These are phyloP conservation scores for Fusarium proliferatum DNA, from an alignment of 2,329 filamentous ascomycete genomes.

Conservation along the genomic window DNA sequence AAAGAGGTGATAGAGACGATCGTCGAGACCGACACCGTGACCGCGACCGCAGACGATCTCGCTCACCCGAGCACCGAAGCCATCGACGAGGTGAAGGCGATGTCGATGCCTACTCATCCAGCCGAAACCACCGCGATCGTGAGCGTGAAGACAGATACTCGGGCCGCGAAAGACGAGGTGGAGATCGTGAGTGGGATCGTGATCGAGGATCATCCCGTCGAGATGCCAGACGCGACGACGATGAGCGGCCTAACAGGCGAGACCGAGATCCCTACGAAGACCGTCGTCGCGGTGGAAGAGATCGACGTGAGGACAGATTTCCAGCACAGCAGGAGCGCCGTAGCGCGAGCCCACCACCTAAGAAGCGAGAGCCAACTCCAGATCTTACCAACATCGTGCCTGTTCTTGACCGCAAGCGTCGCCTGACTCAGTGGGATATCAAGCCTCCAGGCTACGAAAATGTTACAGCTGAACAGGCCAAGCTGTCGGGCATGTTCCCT, in stretches of 20 bases:
- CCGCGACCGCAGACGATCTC: conserved; percentile 75
- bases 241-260: conserved; percentile 65
- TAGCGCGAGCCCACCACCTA: conserved; percentile 82
- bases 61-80: conserved; percentile 80
- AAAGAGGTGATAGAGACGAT: conserved; percentile 48
- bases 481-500: conserved; percentile 99
- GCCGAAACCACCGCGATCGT: conserved; percentile 89
- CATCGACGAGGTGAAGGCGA: conserved; percentile 78
- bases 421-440: conserved; percentile 99
- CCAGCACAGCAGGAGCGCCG: conserved; percentile 66
- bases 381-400: conserved; percentile 90
- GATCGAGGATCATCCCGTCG: conserved; percentile 72
- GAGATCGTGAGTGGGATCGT: conserved; percentile 80
- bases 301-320: conserved; percentile 54
- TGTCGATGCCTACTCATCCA: conserved; percentile 92
- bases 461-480: conserved; percentile 97
- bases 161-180: conserved; percentile 67
- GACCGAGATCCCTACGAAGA: conserved; percentile 67
- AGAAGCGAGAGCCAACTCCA: conserved; percentile 94
- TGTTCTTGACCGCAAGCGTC: conserved; percentile 86
- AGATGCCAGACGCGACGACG: conserved; percentile 74
- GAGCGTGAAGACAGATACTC: conserved; percentile 94
- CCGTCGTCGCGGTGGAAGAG: conserved; percentile 63
- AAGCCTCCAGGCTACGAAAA: conserved; percentile 98
- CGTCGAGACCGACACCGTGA: conserved; percentile 49